These are phyloP conservation scores for Penicillium sp. DNA, from an alignment of 2,329 filamentous ascomycete genomes.

Conservation along the genomic window DNA sequence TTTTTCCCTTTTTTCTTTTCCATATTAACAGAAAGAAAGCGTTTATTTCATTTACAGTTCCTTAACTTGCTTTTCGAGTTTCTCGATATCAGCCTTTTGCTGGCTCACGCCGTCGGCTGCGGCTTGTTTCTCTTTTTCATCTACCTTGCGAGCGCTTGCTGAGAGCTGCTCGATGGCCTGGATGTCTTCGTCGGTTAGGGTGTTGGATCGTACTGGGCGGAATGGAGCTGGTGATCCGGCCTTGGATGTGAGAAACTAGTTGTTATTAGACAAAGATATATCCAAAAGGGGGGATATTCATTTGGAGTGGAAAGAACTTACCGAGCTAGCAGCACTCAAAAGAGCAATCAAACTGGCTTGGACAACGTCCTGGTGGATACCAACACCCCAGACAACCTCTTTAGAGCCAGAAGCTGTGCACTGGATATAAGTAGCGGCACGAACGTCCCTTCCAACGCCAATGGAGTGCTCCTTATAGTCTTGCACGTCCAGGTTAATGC, in stretches of 20 bases:
- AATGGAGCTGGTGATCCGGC: conserved; percentile 65
- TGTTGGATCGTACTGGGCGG: conserved; percentile 54
- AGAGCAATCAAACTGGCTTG: conserved; percentile 84
- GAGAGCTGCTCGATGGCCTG: conserved; percentile 41
- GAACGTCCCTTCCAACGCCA: conserved; percentile 72
- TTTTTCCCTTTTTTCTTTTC: not conserved
- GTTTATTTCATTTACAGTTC: conserved; percentile 25
- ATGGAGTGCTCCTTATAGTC: conserved; percentile 98
- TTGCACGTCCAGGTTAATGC: conserved; percentile 82
- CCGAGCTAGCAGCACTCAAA: conserved; percentile 78
- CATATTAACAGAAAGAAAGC: not conserved
- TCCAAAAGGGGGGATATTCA: conserved; percentile 6
- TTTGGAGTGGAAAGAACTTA: conserved; percentile 49
- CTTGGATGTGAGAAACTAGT: conserved; percentile 64
- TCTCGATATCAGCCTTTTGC: conserved; percentile 34
- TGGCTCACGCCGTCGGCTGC: conserved; percentile 25
- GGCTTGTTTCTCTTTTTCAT: conserved; percentile 14
- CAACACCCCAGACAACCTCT: conserved; percentile 77
- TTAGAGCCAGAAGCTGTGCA: conserved; percentile 66
- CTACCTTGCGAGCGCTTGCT: conserved; percentile 19
- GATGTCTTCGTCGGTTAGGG: conserved; percentile 42
- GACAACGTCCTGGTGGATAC: conserved; percentile 87
- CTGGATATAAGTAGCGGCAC: conserved; percentile 94
- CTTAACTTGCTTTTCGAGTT: conserved; percentile 35
- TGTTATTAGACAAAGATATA: conserved; percentile 30